Percentiles rank a stretch among this genome's conserved stretches.
Conservation (phyloP, 441 rosid genomes). For the Omphalea diandra region DNA sequence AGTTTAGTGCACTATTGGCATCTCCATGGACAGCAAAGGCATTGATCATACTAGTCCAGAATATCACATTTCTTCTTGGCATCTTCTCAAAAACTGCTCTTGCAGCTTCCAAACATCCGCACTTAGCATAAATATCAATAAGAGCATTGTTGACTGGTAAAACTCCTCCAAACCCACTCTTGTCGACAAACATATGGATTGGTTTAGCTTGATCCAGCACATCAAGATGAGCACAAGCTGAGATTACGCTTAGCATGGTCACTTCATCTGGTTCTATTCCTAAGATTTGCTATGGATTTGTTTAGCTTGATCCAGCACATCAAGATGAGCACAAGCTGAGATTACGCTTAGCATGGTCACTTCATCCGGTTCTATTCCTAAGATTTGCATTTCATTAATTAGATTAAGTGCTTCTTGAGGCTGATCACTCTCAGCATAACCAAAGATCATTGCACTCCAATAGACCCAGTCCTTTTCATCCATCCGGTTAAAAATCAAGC, state of each 20-base stretch:
- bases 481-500: constrained; percentile 53
- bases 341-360: constrained; percentile 53
- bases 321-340: constrained; percentile 63
- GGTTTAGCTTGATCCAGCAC: constrained; percentile 48
- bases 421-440: constrained; percentile 44
- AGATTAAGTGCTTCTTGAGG: constrained; percentile 42
- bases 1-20: constrained; percentile 48
- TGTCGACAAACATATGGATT: constrained; percentile 40
- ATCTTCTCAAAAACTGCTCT: constrained; percentile 43
- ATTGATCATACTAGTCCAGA: constrained; percentile 65
- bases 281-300: constrained; percentile 50
- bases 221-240: constrained; percentile 65
- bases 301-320: constrained; percentile 49
- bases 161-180: constrained; percentile 35
- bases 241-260: constrained; percentile 49
- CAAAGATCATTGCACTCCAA: constrained; percentile 59
- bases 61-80: constrained; percentile 43
- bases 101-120: constrained; percentile 56
- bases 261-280: constrained; percentile 59
- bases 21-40: constrained; percentile 63
- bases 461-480: constrained; percentile 28
- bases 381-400: constrained; percentile 40
- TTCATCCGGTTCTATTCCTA: constrained; percentile 59
- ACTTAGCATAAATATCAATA: constrained; percentile 67
- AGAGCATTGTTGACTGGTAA: constrained; percentile 50